Conservation (phyloP, 2,329 filamentous ascomycete genomes). For the Sclerotinia minor region DNA sequence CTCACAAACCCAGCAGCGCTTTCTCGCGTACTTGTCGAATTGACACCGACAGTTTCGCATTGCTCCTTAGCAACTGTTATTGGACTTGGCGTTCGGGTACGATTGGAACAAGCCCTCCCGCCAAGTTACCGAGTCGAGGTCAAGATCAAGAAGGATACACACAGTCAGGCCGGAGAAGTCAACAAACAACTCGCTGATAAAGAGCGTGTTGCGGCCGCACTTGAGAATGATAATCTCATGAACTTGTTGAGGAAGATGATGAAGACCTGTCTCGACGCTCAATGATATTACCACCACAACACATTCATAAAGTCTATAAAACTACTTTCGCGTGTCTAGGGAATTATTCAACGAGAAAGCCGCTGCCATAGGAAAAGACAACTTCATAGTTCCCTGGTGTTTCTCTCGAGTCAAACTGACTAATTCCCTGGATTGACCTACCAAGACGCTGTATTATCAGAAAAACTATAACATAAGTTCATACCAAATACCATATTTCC, state of each 20-base stretch:
- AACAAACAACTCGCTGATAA: conserved; percentile 97
- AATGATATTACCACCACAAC: conserved; percentile 7
- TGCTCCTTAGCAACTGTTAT: conserved; percentile 97
- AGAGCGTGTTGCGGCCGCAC: conserved; percentile 88
- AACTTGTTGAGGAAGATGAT: conserved; percentile 92
- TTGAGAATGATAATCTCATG: conserved; percentile 90
- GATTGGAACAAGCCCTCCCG: conserved; percentile 86
- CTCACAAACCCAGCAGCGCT: conserved; percentile 55
- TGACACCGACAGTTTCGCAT: conserved; percentile 96
- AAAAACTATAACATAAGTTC: not conserved
- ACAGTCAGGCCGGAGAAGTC: conserved; percentile 90
- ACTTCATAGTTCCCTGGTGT: not conserved
- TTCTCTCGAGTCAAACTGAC: not conserved
- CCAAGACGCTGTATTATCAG: not conserved
- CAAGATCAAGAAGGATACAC: conserved; percentile 92
- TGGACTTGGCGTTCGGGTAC: conserved; percentile 85
- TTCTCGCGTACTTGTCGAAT: conserved; percentile 78
- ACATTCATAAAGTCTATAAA: not conserved
- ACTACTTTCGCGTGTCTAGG: not conserved
- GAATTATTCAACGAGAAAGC: not conserved
- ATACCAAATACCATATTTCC: not conserved
- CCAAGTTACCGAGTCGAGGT: conserved; percentile 92
- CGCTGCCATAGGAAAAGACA: not conserved
- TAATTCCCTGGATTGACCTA: not conserved
- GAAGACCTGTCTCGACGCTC: conserved; percentile 60